Base-by-base conservation (phyloP, 805 yeast species). In the fission yeast (Schizosaccharomyces pombe) region DNA sequence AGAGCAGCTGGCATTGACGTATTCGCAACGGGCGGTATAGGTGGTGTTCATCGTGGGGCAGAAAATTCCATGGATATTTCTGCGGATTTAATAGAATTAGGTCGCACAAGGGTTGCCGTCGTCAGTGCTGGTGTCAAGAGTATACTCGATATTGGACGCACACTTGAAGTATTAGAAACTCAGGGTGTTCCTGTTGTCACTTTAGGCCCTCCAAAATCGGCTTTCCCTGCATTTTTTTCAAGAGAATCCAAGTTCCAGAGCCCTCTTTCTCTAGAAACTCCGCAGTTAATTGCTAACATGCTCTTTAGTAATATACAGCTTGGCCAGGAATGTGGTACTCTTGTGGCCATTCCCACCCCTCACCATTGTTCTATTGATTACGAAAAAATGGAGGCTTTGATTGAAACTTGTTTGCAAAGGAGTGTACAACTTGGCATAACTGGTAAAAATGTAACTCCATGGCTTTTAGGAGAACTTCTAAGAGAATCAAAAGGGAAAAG, bases 101-200 rank as follows among this genome's bases (percentile, higher is more conserved):
- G 86, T 1, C 72, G 78, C 56, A 86, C 94, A 0, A 84, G 87
- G 0, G 85, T 85, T 1, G 78, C 85, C 0, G 95, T 85, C n/a
- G 87, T 85, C 8, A 85, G 95, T 63, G 79, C 94, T 5, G 95
- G 95, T 0, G 94, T 95, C 1, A 85, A 85, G 63, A 78, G 86
- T 39, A 85, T 85, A 54, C 68, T 85, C 55, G 95, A 85, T 61
- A 80, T 86, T 55, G 77, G 74, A 8, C 72, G 81, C 58, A 86
- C 95, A 0, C 71, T 85, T 73, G 95, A 85, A 64, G 84, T 80
- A 62, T 69, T 85, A 54, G 95, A 85, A 64, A 85, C 95, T 0
- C 86, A 85, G 65, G 95, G 95, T 12, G 94, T 85, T 0, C 81
- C 80, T 60, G 94, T 85, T 6, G 75, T 80, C 4, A 85, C 95